Base-by-base conservation (phyloP, 176 grass and related monocot species). In the Canna indica region DNA sequence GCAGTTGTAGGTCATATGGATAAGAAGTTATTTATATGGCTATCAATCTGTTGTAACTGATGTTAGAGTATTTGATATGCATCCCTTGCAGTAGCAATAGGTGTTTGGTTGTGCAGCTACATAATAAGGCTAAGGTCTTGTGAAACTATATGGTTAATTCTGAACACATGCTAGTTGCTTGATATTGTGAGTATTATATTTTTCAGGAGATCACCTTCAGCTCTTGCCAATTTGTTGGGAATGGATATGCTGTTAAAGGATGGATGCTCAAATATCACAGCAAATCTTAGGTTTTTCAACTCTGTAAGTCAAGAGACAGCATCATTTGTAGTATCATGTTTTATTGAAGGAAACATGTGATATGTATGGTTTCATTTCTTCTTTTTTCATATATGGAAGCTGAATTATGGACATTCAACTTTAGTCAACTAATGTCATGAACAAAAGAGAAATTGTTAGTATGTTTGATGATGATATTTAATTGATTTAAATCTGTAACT, bases 181-280 rank as follows among this genome's bases (percentile, higher is more conserved):
- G 1, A 18, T 64, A 64, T 69, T 68, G 16, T 41, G 60, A 78
- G 30, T 83, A 25, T 62, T 31, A 66, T 34, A 80, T 27, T 73
- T 73, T 61, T 47, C 74, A 99, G 94, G 94, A 87, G 94, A 54
- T 91, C 86, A 42, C 94, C 94, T 83, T 82, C 88, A 66, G 80
- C 75, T 80, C 70, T 99, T 71, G 94, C 94, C 76, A 79, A 86
- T 73, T 89, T 99, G 79, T 77, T 56, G 25, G 86, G 82, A 79
- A 73, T 99, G 66, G 77, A 93, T 75, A 75, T 93, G 75, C 77
- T 88, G 72, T 93, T 93, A 78, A 99, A 83, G 80, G 94, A 99
- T 83, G 84, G 94, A 64, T 99, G 93, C 64, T 86, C 82, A 60
- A 99, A 93, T 59, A 56, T 93, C 70, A 93, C 87, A 72, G 85